phyloP scores from a whole-genome alignment of 108 stramenopile species.

The Cyclotella kingstonii region DNA sequence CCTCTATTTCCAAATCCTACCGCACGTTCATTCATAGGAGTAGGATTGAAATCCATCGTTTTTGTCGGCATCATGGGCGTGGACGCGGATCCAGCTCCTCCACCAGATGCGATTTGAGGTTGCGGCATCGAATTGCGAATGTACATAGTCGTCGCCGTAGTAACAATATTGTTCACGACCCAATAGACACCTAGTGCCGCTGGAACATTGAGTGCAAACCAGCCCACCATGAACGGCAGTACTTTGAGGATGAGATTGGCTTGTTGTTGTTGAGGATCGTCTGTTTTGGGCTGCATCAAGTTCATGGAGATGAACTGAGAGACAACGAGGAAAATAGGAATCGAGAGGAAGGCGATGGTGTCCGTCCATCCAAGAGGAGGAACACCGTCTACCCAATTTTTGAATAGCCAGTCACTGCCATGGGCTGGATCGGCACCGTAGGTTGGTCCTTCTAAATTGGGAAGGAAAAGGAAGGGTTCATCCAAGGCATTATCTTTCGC shows the following conservation, averaged over 20 bases:
- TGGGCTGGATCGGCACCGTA: conserved; percentile 93
- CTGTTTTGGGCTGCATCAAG: conserved; percentile 74
- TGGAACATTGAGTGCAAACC: conserved; percentile 93
- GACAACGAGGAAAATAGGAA: conserved; percentile 83
- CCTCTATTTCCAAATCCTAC: conserved; percentile 59
- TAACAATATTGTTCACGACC: conserved; percentile 95
- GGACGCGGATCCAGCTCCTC: conserved; percentile 26
- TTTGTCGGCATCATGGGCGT: conserved; percentile 29
- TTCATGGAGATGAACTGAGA: conserved; percentile 89
- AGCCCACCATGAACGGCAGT: conserved; percentile 94
- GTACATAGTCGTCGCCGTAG: conserved; percentile 76
- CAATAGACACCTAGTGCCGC: conserved; percentile 94
- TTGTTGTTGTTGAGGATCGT: conserved; percentile 64
- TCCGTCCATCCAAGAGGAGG: conserved; percentile 94
- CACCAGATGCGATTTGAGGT: conserved; percentile 28
- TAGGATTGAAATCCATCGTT: conserved; percentile 57
- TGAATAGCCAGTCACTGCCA: conserved; percentile 84
- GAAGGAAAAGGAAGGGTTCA: conserved; percentile 94
- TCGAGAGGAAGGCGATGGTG: conserved; percentile 81
- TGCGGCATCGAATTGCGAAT: conserved; percentile 66
- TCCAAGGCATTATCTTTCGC: conserved; percentile 87
- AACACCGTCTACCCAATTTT: conserved; percentile 75
- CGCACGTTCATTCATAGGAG: conserved; percentile 80
- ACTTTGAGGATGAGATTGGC: conserved; percentile 83
- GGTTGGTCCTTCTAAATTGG: conserved; percentile 94